Base-by-base conservation (phyloP, 2,329 filamentous ascomycete genomes). In the Cladorrhinum sp. region DNA sequence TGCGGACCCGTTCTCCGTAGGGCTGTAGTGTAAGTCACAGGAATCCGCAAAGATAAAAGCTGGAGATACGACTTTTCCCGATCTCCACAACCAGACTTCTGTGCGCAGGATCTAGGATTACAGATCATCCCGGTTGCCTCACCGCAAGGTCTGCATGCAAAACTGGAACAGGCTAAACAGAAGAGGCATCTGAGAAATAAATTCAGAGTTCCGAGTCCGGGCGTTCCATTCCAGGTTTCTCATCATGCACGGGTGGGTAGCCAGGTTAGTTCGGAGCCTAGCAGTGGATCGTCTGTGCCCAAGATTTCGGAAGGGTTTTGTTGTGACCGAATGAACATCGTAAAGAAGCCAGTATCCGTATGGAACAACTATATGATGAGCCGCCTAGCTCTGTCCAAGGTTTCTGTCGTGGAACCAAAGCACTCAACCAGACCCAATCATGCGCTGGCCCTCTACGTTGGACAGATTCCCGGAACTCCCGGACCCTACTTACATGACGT, bases 31-130 rank as follows among this genome's bases (percentile, higher is more conserved):
- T 8, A 20, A 36, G n/a, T 38, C 32, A 55, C 20, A 27, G 29
- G 22, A 36, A 29, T 38, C 18, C 12, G 10, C 23, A 51, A 13
- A 57, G 3, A 51, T 36, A 50, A 51, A 38, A 36, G 13, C 9
- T 50, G 24, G n/a, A 50, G 45, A 57, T 50, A 57, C 55, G 55
- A 51, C 45, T 57, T 50, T 38, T 50, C 20, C 55, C 55, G 45
- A 50, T 36, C 55, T 49, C 53, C 53, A 56, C 53, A 29, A 38
- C 2, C n/a, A 22, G 20, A 13, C 20, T 45, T 45, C 16, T 22
- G 8, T 22, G 9, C 10, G 25, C 25, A 29, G 25, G 25, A 29
- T 29, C 25, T 29, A 10, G 25, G 6, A 41, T 13, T 16, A 41
- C 16, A 41, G 3, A n/a, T 9, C 6, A n/a, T 45, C n/a, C 16